phyloP scores from a whole-genome alignment of 2,329 filamentous ascomycete genomes.

The Alternaria brassicae region DNA sequence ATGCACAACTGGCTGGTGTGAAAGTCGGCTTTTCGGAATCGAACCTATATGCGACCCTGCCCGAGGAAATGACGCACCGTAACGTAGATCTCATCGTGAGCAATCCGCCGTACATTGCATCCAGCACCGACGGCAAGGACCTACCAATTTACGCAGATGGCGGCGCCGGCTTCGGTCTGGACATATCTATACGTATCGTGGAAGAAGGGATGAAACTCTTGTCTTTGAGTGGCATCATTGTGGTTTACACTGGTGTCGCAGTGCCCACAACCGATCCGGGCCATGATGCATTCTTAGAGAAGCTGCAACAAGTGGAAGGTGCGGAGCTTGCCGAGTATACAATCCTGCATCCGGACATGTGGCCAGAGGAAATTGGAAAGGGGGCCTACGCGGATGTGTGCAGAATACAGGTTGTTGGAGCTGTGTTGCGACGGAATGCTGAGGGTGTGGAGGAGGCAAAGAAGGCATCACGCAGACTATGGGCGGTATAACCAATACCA shows the following conservation, averaged over 20 bases:
- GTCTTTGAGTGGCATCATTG: conserved; percentile 24
- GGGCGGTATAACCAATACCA: not conserved
- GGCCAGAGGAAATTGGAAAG: conserved; percentile 34
- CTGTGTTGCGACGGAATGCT: conserved; percentile 20
- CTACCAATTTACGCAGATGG: conserved; percentile 37
- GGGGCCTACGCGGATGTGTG: conserved; percentile 33
- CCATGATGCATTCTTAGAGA: conserved; percentile 27
- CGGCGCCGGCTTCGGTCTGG: conserved; percentile 31
- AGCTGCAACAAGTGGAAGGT: conserved; percentile 21
- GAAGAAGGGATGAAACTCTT: conserved; percentile 30
- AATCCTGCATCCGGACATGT: conserved; percentile 35
- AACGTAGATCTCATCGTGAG: conserved; percentile 34
- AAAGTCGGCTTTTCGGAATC: conserved; percentile 28
- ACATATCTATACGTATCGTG: conserved; percentile 29
- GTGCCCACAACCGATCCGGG: conserved; percentile 25
- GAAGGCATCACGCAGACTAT: not conserved
- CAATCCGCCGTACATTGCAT: conserved; percentile 37
- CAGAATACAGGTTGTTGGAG: conserved; percentile 35
- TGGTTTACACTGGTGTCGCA: conserved; percentile 33
- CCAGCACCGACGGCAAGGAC: conserved; percentile 26
- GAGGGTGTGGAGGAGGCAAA: not conserved
- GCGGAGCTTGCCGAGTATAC: conserved; percentile 26
- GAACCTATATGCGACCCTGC: conserved; percentile 26
- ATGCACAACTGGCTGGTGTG: conserved; percentile 22
- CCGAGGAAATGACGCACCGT: conserved; percentile 8